Evolutionary conservation across 2,329 filamentous ascomycete genomes (phyloP).

Genomic region (Aspergillus uvarum): DNA sequence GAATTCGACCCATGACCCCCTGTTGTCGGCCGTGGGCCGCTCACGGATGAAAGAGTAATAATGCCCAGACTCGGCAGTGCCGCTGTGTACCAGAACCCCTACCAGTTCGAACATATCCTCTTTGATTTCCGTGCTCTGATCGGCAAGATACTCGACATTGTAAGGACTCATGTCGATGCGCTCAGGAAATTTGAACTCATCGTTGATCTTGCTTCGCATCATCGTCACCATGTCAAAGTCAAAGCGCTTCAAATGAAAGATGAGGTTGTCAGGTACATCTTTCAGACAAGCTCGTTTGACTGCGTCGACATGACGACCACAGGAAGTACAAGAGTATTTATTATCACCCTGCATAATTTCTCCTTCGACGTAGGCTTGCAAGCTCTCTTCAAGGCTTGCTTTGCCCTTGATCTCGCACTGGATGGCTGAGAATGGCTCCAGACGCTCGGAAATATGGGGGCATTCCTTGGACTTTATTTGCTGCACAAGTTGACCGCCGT

Average conservation of each 20-base stretch:
- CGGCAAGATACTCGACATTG: constrained; percentile 78
- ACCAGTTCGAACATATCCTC: constrained; percentile 88
- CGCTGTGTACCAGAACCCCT: constrained; percentile 90
- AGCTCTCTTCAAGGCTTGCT: constrained; percentile 74
- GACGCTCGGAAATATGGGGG: constrained; percentile 83
- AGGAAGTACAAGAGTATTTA: constrained; percentile 95
- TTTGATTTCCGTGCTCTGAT: constrained; percentile 54
- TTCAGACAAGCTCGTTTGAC: constrained; percentile 92
- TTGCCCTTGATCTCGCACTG: constrained; percentile 97
- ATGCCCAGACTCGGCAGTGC: constrained; percentile 89
- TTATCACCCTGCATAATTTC: constrained; percentile 98
- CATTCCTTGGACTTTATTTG: constrained; percentile 96
- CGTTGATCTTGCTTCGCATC: constrained; percentile 89
- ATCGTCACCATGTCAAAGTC: constrained; percentile 61
- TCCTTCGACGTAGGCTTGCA: constrained; percentile 92
- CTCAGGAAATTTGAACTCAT: constrained; percentile 83
- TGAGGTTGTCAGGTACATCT: constrained; percentile 87
- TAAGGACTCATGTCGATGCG: constrained; percentile 85
- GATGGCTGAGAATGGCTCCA: constrained; percentile 90
- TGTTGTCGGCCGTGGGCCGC: constrained; percentile 56
- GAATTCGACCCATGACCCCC: constrained; percentile 77
- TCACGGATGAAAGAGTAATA: constrained; percentile 96
- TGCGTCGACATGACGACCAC: constrained; percentile 84
- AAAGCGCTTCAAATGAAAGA: constrained; percentile 79
- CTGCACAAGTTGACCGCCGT: constrained; percentile 86